These are phyloP conservation scores for Daucus carota DNA, from an alignment of 129 eudicot genomes.

Conservation along the genomic window DNA sequence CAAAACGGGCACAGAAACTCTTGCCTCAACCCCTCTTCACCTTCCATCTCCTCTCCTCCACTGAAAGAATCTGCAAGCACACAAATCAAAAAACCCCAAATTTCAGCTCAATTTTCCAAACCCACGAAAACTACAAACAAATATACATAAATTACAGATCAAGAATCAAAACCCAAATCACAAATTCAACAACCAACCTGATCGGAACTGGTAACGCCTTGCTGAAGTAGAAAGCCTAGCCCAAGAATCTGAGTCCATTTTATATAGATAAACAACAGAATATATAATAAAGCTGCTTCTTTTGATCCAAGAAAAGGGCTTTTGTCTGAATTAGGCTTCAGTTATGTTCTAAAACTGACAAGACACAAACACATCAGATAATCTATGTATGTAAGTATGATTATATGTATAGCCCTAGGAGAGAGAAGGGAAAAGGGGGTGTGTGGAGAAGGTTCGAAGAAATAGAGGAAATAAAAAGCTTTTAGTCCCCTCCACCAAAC, in stretches of 20 bases:
- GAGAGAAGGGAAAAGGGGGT: background rate
- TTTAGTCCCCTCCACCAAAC: constrained; percentile 35
- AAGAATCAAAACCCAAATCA: constrained; percentile 3
- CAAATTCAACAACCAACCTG: constrained; percentile 31
- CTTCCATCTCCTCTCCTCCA: constrained; percentile 59
- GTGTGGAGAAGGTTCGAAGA: constrained; percentile 21
- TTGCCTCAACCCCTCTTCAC: constrained; percentile 56
- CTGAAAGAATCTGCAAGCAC: constrained; percentile 41
- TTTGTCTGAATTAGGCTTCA: background rate
- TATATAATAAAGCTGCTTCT: background rate
- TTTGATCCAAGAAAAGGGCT: background rate
- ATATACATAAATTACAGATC: background rate
- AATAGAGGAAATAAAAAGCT: constrained; percentile 22
- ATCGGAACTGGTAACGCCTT: constrained; percentile 57
- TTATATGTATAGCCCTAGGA: constrained; percentile 18
- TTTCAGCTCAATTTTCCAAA: background rate
- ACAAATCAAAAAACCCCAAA: background rate
- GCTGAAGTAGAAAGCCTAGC: constrained; percentile 41
- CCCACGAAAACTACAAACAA: background rate
- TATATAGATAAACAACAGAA: background rate
- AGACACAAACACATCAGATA: background rate
- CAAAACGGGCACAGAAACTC: constrained; percentile 92
- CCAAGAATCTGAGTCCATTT: constrained; percentile 71
- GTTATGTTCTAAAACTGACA: constrained; percentile 4
- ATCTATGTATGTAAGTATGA: background rate